Evolutionary conservation across 306 rosid genomes (phyloP), one percentile per base, ranked within the genome.

Genomic region (Carpinus viminea): DNA sequence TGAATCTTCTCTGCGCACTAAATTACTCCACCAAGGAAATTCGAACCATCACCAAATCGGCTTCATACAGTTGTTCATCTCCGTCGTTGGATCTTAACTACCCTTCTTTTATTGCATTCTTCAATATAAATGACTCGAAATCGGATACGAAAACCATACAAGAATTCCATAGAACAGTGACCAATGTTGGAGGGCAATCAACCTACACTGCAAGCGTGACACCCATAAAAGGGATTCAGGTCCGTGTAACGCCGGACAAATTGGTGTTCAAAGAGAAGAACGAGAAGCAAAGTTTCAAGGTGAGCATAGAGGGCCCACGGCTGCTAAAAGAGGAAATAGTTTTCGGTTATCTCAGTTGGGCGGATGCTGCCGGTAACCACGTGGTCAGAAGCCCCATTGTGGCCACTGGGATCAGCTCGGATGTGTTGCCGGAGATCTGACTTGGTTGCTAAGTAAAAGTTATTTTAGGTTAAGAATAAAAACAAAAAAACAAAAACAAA

Each of bases 91-190:
- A 90, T 73, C 90, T 92, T 2, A 92, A 92, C 71, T 92, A 92
- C 82, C 97, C 97, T 38, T 92, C 97, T 55, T 92, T 92, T 8
- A 86, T 89, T 56, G 89, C 90, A 48, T 84, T 78, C 60, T 79
- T 83, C 71, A 41, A 76, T 24, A 50, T 10, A 2, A 81, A 81
- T 5, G 60, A 36, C 16, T 78, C 85, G 10, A 21, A 66, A 5
- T 12, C 69, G 9, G 5, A 7, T 41, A 8, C 62, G 1, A 54
- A 18, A n/a, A 50, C 51, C 15, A 9, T 20, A 2, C 84, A 38
- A 12, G 88, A 87, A 10, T 92, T 90, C 68, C 77, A 41, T 0
- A 78, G 97, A 59, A 92, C 86, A 0, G 85, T 90, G 70, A 90
- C 95, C 34, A 83, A 89, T 52, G 78, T 87, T 66, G 91, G 91